phyloP scores from a whole-genome alignment of 352 stramenopile genomes.

The Pythium biforme region DNA sequence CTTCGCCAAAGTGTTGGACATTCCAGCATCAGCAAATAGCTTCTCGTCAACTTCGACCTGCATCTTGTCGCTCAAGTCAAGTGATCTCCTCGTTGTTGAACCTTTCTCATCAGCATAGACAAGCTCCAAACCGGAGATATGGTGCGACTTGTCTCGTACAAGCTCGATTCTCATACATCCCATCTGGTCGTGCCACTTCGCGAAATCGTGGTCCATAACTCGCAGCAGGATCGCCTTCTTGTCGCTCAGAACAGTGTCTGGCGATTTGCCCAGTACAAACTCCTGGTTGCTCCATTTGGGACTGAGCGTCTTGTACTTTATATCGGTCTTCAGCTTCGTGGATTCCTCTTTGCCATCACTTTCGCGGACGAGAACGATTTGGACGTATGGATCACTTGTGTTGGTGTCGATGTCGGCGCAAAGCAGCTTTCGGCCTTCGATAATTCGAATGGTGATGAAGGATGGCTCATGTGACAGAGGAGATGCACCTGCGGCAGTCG shows the following conservation, averaged over 20 bases:
- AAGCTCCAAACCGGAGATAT: conserved; percentile 49
- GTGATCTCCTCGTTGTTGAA: conserved; percentile 17
- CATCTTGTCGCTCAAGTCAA: conserved; percentile 43
- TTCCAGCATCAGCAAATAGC: conserved; percentile 40
- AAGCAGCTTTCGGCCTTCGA: conserved; percentile 56
- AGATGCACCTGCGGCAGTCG: conserved; percentile 18
- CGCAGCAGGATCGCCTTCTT: conserved; percentile 61
- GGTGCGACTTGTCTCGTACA: conserved; percentile 43
- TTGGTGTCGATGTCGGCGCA: conserved; percentile 45
- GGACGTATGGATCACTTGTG: conserved; percentile 63
- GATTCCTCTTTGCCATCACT: conserved; percentile 48
- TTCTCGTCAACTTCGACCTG: conserved; percentile 49
- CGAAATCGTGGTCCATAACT: conserved; percentile 55
- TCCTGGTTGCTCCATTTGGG: conserved; percentile 72
- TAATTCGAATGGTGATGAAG: conserved; percentile 58
- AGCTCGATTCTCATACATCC: conserved; percentile 58
- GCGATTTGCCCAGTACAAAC: conserved; percentile 56
- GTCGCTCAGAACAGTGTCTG: conserved; percentile 48
- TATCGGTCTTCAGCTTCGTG: conserved; percentile 64
- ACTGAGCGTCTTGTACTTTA: conserved; percentile 62
- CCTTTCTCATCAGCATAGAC: conserved; percentile 44
- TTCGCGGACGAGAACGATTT: conserved; percentile 48
- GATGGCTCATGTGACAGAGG: conserved; percentile 36
- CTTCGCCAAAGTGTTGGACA: conserved; percentile 33
- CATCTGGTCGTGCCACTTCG: conserved; percentile 47